These are phyloP conservation scores for Saturnispora saitoi DNA, from an alignment of 805 yeast genomes.

Conservation along the genomic window DNA sequence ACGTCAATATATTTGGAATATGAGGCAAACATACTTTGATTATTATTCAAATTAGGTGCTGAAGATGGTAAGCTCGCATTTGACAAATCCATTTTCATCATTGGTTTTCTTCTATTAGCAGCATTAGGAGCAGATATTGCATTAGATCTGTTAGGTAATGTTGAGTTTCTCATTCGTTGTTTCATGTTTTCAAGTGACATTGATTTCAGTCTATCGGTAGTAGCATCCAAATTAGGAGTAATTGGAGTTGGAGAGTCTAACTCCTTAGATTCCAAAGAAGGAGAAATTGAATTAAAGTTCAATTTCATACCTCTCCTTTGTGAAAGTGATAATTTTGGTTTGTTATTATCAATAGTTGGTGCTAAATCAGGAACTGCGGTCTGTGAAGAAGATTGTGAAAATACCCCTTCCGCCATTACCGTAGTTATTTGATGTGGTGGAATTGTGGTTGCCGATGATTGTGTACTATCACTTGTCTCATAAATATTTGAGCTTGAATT, in stretches of 20 bases:
- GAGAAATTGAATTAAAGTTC: constrained; percentile 25
- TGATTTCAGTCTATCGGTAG: neutral
- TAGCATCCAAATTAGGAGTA: neutral
- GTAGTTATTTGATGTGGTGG: neutral
- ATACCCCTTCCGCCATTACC: neutral
- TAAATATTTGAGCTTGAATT: neutral
- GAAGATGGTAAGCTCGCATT: neutral
- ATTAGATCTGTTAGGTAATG: constrained; percentile 19
- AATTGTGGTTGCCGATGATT: no score
- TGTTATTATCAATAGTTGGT: neutral
- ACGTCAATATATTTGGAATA: constrained; percentile 86
- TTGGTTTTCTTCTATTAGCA: constrained; percentile 9
- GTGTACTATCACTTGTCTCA: neutral
- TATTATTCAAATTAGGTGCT: neutral
- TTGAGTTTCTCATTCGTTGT: constrained; percentile 18
- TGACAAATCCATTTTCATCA: constrained; percentile 10
- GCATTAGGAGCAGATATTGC: constrained; percentile 6
- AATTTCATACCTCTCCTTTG: constrained; percentile 49
- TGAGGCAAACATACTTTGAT: constrained; percentile 55
- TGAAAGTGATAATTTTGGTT: constrained; percentile 37
- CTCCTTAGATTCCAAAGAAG: neutral
- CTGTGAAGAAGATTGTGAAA: neutral
- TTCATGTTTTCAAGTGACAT: neutral
- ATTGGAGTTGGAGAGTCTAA: neutral
- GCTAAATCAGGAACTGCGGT: neutral